Conservation (phyloP, 139 green algal species). For the Astrephomene gubernaculifera region DNA sequence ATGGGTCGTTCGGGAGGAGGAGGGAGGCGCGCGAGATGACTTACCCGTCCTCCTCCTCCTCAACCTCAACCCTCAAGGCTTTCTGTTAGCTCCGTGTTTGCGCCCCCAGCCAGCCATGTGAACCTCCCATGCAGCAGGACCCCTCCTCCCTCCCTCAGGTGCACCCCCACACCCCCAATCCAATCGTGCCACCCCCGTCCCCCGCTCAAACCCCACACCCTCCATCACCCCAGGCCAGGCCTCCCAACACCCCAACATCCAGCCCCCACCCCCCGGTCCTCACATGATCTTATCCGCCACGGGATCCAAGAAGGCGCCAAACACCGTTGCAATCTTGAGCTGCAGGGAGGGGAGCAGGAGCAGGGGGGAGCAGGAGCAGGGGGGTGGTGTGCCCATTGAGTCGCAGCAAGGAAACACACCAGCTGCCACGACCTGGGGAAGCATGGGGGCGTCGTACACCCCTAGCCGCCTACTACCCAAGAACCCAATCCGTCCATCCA, state of each 20-base stretch:
- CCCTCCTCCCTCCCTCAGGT: background rate
- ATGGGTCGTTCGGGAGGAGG: too few species aligned
- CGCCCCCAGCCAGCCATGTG: too few species aligned
- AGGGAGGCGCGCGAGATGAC: too few species aligned
- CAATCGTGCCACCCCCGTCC: too few species aligned
- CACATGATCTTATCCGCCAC: slow-evolving; percentile 97
- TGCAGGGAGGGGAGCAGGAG: slow-evolving; percentile 13
- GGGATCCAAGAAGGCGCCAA: slow-evolving; percentile 98
- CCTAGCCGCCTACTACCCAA: too few species aligned
- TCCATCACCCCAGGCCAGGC: background rate
- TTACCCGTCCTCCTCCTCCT: too few species aligned
- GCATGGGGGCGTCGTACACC: too few species aligned
- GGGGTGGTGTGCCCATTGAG: background rate
- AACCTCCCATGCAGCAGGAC: background rate
- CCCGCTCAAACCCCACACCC: background rate
- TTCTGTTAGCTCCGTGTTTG: too few species aligned
- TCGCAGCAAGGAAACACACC: background rate
- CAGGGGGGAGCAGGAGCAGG: background rate
- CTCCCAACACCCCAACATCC: background rate
- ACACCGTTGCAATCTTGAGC: slow-evolving; percentile 69
- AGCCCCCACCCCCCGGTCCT: background rate
- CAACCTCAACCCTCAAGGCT: too few species aligned
- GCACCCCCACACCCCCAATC: too few species aligned
- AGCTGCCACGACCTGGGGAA: too few species aligned
- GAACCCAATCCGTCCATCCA: too few species aligned